These are phyloP conservation scores for Pascua guehoae DNA, from an alignment of 1,284 basidiomycete species.

Conservation along the genomic window DNA sequence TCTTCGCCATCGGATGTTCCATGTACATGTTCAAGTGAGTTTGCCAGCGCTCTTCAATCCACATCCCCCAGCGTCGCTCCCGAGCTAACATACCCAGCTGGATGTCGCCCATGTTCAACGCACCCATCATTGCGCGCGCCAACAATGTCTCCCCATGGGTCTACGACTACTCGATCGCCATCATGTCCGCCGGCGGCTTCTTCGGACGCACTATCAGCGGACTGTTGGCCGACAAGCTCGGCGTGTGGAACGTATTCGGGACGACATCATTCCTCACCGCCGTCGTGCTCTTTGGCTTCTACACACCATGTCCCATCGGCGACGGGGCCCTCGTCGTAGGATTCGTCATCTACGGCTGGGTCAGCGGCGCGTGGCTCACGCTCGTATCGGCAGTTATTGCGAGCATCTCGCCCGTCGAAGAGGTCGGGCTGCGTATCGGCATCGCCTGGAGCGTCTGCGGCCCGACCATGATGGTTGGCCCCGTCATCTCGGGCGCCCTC, in stretches of 20 bases:
- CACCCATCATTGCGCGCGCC: conserved; percentile 26
- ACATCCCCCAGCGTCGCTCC: conserved; percentile 1
- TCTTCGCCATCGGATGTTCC: conserved; percentile 30
- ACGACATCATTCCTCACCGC: conserved; percentile 24
- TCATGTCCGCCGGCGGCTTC: conserved; percentile 41
- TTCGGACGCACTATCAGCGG: conserved; percentile 37
- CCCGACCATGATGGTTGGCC: conserved; percentile 35
- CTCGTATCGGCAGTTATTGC: conserved; percentile 41
- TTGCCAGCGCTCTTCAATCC: conserved; percentile 3
- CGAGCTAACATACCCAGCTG: conserved; percentile 17
- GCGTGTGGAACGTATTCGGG: conserved; percentile 42
- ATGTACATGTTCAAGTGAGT: conserved; percentile 19
- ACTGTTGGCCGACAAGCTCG: conserved; percentile 37
- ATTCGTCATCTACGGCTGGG: conserved; percentile 33
- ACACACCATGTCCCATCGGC: conserved; percentile 22
- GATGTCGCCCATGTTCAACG: conserved; percentile 38
- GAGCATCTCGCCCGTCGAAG: conserved; percentile 38
- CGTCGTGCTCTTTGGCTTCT: conserved; percentile 37
- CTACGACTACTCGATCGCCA: conserved; percentile 37
- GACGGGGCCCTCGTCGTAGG: conserved; percentile 33
- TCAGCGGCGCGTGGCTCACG: conserved; percentile 40
- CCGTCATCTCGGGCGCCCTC: conserved; percentile 33
- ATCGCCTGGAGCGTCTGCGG: conserved; percentile 41
- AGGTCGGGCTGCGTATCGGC: conserved; percentile 44
- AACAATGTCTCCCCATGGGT: conserved; percentile 25